Percentiles rank a stretch among this genome's conserved stretches.
phyloP scores from a whole-genome alignment of 148 eudicot genomes.

The Simmondsia chinensis region DNA sequence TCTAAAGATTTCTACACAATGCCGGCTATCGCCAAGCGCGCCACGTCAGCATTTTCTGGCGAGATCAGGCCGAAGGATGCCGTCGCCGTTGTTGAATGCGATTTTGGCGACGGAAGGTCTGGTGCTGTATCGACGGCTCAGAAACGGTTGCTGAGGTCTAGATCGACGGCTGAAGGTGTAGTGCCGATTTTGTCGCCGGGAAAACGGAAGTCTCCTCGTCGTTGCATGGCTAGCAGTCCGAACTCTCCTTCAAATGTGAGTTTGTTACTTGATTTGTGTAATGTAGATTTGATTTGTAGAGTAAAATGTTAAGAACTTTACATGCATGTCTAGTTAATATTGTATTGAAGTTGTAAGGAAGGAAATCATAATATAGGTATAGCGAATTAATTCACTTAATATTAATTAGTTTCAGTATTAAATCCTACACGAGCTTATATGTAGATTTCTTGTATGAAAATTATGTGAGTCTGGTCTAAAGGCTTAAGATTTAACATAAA shows the following conservation, averaged over 20 bases:
- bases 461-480: neutral
- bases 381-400: too few relatives aligned
- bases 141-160: slow-evolving; percentile 47
- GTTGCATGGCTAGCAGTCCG: slow-evolving; percentile 30
- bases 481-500: neutral
- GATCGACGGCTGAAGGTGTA: slow-evolving; percentile 16
- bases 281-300: neutral
- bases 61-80: neutral
- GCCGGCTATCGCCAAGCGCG: slow-evolving; percentile 14
- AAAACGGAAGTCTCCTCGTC: slow-evolving; percentile 63
- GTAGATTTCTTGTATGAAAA: neutral
- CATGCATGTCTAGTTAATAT: neutral
- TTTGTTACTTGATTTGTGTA: neutral
- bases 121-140: slow-evolving; percentile 25
- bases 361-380: too few relatives aligned
- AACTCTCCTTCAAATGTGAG: slow-evolving; percentile 38
- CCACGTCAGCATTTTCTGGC: slow-evolving; percentile 14
- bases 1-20: too few relatives aligned
- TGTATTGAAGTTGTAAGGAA: too few relatives aligned
- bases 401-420: too few relatives aligned
- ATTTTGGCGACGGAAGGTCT: too few relatives aligned
- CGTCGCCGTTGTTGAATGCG: too few relatives aligned
- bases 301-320: too few relatives aligned
- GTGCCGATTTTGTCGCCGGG: slow-evolving; percentile 18
- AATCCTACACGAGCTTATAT: neutral